Conservation (phyloP, 495 filamentous ascomycete genomes). For the Staphylotrichum tortipilum region DNA sequence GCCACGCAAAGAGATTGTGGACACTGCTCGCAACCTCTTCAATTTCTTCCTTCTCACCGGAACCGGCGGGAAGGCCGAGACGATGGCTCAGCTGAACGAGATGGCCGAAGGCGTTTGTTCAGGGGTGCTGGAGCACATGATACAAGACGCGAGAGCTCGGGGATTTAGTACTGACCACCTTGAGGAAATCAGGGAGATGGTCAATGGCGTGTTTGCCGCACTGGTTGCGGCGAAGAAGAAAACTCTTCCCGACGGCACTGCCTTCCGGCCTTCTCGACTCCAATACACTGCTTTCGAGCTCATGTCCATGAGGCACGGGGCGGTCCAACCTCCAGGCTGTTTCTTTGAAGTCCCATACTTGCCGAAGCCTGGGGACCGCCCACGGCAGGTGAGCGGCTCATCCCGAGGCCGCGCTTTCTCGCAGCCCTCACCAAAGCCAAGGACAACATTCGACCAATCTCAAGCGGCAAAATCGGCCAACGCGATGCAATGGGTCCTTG, state of each 20-base stretch:
- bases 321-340: not conserved
- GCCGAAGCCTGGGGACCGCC: not conserved
- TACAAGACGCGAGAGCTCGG: not conserved
- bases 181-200: not conserved
- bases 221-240: not conserved
- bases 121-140: not conserved
- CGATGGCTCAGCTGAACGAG: not conserved
- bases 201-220: not conserved
- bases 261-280: not conserved
- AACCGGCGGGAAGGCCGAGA: not conserved
- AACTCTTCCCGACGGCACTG: no score
- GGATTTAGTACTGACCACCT: not conserved
- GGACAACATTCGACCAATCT: not conserved
- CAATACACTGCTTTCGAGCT: slow-evolving; percentile 3
- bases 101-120: not conserved
- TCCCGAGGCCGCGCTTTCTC: not conserved
- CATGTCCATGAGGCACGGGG: not conserved
- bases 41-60: not conserved
- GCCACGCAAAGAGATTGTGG: no score
- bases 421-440: no score
- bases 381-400: not conserved
- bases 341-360: not conserved
- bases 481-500: slow-evolving; percentile 13
- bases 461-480: not conserved
- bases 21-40: not conserved